Conservation (phyloP, 2,329 filamentous ascomycete genomes). For the Sclerotinia subarctica region DNA sequence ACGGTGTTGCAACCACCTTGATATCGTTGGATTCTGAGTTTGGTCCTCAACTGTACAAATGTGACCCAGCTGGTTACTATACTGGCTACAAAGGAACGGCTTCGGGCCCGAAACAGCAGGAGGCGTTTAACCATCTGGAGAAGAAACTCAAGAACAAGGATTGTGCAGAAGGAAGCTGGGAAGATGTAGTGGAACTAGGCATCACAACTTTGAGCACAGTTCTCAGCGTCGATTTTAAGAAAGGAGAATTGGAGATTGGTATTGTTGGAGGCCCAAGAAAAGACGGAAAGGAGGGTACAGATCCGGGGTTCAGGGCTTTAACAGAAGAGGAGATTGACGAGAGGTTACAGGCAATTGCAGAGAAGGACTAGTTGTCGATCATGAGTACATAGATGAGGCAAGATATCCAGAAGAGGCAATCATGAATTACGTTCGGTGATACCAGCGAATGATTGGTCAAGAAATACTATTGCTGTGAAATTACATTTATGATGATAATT, state of each 20-base stretch:
- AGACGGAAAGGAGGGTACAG: constrained; percentile 80
- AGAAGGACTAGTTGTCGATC: constrained; percentile 75
- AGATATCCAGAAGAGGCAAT: constrained; percentile 29
- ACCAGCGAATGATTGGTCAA: constrained; percentile 25
- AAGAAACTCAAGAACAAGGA: constrained; percentile 99
- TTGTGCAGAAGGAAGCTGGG: constrained; percentile 84
- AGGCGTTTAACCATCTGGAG: constrained; percentile 96
- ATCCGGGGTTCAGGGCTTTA: constrained; percentile 77
- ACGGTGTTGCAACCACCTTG: constrained; percentile 92
- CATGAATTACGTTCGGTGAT: constrained; percentile 30
- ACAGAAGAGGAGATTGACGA: constrained; percentile 99
- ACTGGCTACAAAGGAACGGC: constrained; percentile 98
- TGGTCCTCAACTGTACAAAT: constrained; percentile 96
- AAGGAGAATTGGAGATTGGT: constrained; percentile 96
- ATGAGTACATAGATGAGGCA: constrained; percentile 20
- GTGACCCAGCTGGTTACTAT: constrained; percentile 96
- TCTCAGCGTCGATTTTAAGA: constrained; percentile 99
- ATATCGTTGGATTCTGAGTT: constrained; percentile 91
- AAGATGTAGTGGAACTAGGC: constrained; percentile 94
- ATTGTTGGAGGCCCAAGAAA: constrained; percentile 85
- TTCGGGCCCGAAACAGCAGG: constrained; percentile 96
- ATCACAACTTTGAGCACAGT: constrained; percentile 95
- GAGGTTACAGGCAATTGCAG: constrained; percentile 93
- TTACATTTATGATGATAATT: constrained; percentile 23
- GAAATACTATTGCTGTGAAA: constrained; percentile 10